These are phyloP conservation scores for Nemania bipapillata DNA, from an alignment of 2,329 filamentous ascomycete genomes.

Conservation along the genomic window DNA sequence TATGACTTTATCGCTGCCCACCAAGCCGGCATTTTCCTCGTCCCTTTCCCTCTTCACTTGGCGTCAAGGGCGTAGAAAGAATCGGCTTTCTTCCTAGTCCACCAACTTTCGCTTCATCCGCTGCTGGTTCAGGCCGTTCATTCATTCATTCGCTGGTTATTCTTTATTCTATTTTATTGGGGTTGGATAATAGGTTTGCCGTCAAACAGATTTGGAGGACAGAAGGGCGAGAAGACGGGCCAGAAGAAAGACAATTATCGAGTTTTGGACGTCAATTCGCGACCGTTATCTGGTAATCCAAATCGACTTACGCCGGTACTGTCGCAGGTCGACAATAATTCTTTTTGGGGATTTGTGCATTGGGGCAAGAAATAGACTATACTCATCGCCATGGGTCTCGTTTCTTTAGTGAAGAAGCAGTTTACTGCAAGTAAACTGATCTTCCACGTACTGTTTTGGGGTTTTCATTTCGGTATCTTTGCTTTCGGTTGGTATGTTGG, in stretches of 20 bases:
- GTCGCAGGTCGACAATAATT: slow-evolving; percentile 69
- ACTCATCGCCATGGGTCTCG: slow-evolving; percentile 54
- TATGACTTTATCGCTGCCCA: slow-evolving; percentile 55
- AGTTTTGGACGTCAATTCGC: slow-evolving; percentile 16
- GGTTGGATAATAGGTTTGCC: slow-evolving; percentile 43
- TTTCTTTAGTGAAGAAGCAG: slow-evolving; percentile 67
- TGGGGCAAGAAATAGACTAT: slow-evolving; percentile 47
- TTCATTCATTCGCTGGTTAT: slow-evolving; percentile 53
- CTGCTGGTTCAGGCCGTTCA: slow-evolving; percentile 66
- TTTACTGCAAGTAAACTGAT: slow-evolving; percentile 76
- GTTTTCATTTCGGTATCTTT: slow-evolving; percentile 81
- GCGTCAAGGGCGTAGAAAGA: slow-evolving; percentile 60
- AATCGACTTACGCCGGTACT: slow-evolving; percentile 48
- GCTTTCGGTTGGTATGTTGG: slow-evolving; percentile 80
- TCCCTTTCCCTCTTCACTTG: slow-evolving; percentile 50
- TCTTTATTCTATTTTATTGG: slow-evolving; percentile 45
- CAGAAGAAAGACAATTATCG: slow-evolving; percentile 29
- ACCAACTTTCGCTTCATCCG: slow-evolving; percentile 57
- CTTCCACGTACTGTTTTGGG: slow-evolving; percentile 86
- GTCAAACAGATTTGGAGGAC: slow-evolving; percentile 21
- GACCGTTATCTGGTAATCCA: slow-evolving; percentile 35
- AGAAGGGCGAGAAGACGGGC: slow-evolving; percentile 21
- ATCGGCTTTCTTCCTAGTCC: slow-evolving; percentile 54
- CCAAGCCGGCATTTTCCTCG: slow-evolving; percentile 49
- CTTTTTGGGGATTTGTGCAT: slow-evolving; percentile 47